Base-by-base conservation (phyloP, 2,329 filamentous ascomycete species). In the Mycosphaerella arachidis region DNA sequence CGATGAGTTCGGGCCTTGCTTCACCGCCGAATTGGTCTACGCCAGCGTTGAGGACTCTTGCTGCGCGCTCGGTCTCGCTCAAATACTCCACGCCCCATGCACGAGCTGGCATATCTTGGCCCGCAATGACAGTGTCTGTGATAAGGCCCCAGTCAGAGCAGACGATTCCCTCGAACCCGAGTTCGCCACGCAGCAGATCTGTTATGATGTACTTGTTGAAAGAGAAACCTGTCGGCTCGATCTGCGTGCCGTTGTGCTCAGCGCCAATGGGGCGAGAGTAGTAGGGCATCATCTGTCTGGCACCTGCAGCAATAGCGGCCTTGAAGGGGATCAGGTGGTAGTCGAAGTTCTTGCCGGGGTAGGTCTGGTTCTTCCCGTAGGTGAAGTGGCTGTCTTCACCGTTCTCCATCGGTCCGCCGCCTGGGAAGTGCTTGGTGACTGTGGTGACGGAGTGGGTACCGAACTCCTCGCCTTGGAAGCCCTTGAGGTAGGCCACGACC, bases 21-120 rank as follows among this genome's bases (percentile, higher is more conserved):
- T 84, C 81, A 10, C 81, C 81, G 1, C 81, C 81, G 53, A 83
- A 77, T 58, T 82, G 81, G 59, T 84, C 81, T 35, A 77, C 78
- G 0, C 81, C 81, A 0, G 81, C 81, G 7, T 82, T 75, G 1
- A 84, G 63, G 7, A 83, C 73, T 61, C 71, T 77, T 16, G 68
- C 73, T 4, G 70, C 75, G 8, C 79, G 72, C 60, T 82, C 71
- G 1, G 77, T 64, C 57, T 74, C 77, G 20, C 67, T 77, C 1
- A 80, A 68, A 54, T 76, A 67, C 62, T 83, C 80, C 0, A 78
- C 73, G 1, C 81, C 81, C 80, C 81, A 84, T 2, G 78, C 78
- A 10, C 79, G 75, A 0, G 79, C 79, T 0, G 77, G 77, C 75
- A 80, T 77, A 35, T 77, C 70, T 63, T 81, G 76, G 1, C 78